phyloP scores from a whole-genome alignment of 176 grass and related monocot species.

The Calamus simplicifolius region DNA sequence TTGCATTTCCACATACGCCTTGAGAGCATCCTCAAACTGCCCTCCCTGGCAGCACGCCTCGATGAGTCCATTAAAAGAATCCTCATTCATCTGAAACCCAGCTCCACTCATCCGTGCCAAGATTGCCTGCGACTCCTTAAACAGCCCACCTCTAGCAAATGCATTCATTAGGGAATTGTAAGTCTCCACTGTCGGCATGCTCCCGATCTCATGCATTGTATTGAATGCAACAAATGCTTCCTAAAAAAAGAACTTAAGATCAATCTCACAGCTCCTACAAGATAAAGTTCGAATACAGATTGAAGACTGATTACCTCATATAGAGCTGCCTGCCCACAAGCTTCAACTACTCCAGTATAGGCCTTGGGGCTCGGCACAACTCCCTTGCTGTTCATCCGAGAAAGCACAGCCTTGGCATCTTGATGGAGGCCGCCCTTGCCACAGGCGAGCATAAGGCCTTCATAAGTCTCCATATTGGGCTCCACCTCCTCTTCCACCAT shows the following conservation, averaged over 20 bases:
- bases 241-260: slow-evolving; percentile 26
- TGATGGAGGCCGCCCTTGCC: slow-evolving; percentile 83
- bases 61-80: slow-evolving; percentile 72
- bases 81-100: slow-evolving; percentile 65
- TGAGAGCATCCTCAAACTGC: slow-evolving; percentile 66
- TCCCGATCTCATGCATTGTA: slow-evolving; percentile 86
- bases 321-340: slow-evolving; percentile 63
- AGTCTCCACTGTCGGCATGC: slow-evolving; percentile 61
- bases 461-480: slow-evolving; percentile 84
- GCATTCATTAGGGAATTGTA: slow-evolving; percentile 66
- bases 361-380: slow-evolving; percentile 76
- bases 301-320: slow-evolving; percentile 59
- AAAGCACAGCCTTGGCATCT: slow-evolving; percentile 78
- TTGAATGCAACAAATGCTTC: slow-evolving; percentile 97
- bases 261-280: background rate
- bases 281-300: background rate
- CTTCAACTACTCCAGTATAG: slow-evolving; percentile 86
- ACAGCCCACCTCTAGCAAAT: slow-evolving; percentile 76
- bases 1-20: slow-evolving; percentile 85
- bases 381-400: slow-evolving; percentile 56
- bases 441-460: slow-evolving; percentile 73
- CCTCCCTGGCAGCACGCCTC: slow-evolving; percentile 80
- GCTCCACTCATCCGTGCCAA: slow-evolving; percentile 72
- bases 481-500: slow-evolving; percentile 60
- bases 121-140: slow-evolving; percentile 64